Base-by-base conservation (phyloP, 176 grass and related monocot species). In the Avena atlantica region DNA sequence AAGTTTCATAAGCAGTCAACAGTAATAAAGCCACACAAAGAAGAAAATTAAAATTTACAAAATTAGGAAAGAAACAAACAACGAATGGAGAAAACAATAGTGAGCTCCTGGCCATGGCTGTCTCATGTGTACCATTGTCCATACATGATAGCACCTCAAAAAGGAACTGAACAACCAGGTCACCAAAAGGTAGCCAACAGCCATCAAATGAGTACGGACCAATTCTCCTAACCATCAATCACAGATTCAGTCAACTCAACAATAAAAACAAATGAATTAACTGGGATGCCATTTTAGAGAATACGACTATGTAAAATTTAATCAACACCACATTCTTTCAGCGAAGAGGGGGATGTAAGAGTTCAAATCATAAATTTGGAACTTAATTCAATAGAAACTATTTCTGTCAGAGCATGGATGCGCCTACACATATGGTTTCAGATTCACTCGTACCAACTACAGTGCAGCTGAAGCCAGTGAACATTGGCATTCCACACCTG, bases 1-100 rank as follows among this genome's bases (percentile, higher is more conserved):
- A 79, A 84, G 51, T 56, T 80, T 76, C 49, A 81, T 58, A 52
- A 75, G 53, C 16, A 88, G 24, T 70, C 37, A 80, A 85, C 11
- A 56, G 8, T 58, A 59, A 69, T 20, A 61, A 20, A 76, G 10
- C 45, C 29, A 17, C 10, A 70, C 3, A 63, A 21, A 40, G 52
- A 58, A 49, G 31, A 80, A 50, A 40, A 48, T 55, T 34, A 77
- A 2, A 81, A 53, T 16, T 76, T 76, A 76, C 15, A 76, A 55
- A 55, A 67, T 19, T 29, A 21, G 11, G 12, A 81, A 79, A 1
- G 47, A 59, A 67, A 63, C 9, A 53, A 75, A 78, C n/a, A 4
- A 27, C 7, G 58, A 85, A 56, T 20, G 20, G 11, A 13, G 48
- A 59, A 74, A 27, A 16, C 25, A 58, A 66, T n/a, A 16, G 1